Evolutionary conservation across 768 basidiomycete genomes (phyloP).

Genomic region (Boletus rubescentipes): DNA sequence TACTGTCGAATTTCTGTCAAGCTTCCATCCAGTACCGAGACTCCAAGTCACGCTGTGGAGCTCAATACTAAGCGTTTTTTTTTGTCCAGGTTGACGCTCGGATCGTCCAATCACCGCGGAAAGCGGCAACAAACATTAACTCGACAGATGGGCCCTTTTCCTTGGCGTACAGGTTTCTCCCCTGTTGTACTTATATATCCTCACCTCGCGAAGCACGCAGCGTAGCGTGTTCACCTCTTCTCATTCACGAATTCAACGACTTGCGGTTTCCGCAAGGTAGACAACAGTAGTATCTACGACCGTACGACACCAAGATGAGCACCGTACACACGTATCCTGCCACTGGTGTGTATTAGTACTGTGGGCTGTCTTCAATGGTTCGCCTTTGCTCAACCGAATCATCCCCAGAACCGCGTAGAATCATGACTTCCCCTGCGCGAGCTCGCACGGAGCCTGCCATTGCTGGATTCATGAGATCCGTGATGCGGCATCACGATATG

Average conservation of each 20-base stretch:
- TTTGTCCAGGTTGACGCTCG: not conserved
- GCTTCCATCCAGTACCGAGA: not conserved
- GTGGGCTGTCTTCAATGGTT: not conserved
- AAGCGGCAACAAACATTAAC: not conserved
- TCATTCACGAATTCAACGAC: conserved; percentile 4
- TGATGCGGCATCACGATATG: conserved; percentile 13
- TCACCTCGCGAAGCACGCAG: not conserved
- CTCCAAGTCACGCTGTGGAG: not conserved
- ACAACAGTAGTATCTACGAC: not conserved
- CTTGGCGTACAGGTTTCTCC: conserved; percentile 17
- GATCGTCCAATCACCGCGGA: not conserved
- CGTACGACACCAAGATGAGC: conserved; percentile 5
- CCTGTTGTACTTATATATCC: conserved; percentile 1
- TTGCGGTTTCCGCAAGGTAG: conserved; percentile 1
- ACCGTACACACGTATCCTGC: conserved; percentile 8
- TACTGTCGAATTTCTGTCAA: conserved; percentile 2
- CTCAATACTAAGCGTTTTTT: not conserved
- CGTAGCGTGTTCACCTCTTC: not conserved
- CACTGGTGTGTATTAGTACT: conserved; percentile 3
- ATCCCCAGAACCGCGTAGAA: conserved; percentile 11
- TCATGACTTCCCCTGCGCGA: conserved; percentile 11
- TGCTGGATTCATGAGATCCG: conserved; percentile 21
- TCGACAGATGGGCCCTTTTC: not conserved
- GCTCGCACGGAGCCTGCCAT: conserved; percentile 19
- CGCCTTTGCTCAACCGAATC: not conserved